Evolutionary conservation across 2,329 filamentous ascomycete species (phyloP), one percentile per base, ranked within the genome.

Genomic region (Ilyonectria mors-panacis): DNA sequence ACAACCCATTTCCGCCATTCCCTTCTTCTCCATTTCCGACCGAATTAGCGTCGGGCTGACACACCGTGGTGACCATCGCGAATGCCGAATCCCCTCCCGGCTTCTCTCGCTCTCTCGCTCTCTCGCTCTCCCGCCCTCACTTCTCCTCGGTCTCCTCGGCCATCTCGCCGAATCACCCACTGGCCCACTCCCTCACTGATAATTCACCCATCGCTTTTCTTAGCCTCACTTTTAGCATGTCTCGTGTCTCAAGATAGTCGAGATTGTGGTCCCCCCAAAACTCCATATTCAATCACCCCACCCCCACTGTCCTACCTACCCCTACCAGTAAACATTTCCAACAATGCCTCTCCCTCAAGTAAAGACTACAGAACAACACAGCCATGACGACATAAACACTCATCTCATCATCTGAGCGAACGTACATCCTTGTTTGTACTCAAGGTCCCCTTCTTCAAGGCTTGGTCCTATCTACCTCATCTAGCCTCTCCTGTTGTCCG

Each of bases 51-150:
- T 30, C 47, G 13, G 10, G n/a, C 30, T 59, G 56, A 59, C 56
- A 65, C 62, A 60, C 62, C 62, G 62, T 50, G 63, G 56, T 65
- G 63, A 65, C 56, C 56, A 51, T 48, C 17, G 56, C 63, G 56
- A 58, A 51, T 15, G 7, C 47, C 23, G 6, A 23, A 50, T n/a
- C n/a, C 26, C 9, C n/a, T 17, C 2, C 37, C 12, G 56, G 42
- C 42, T 17, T 15, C 56, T 33, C 58, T 54, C 54, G 61, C 3
- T 54, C 53, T 54, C 54, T 64, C 61, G 55, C 3, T 54, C 53
- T 54, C 54, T 64, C 61, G 55, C 61, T 12, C 30, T 33, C 30
- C 2, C 10, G 44, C 21, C 26, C 13, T 33, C 48, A 21, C 35
- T 28, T 37, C 35, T 28, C 28, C 19, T 42, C 21, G 51, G 47